phyloP scores from a whole-genome alignment of 306 rosid genomes.

The Arachis stenosperma region DNA sequence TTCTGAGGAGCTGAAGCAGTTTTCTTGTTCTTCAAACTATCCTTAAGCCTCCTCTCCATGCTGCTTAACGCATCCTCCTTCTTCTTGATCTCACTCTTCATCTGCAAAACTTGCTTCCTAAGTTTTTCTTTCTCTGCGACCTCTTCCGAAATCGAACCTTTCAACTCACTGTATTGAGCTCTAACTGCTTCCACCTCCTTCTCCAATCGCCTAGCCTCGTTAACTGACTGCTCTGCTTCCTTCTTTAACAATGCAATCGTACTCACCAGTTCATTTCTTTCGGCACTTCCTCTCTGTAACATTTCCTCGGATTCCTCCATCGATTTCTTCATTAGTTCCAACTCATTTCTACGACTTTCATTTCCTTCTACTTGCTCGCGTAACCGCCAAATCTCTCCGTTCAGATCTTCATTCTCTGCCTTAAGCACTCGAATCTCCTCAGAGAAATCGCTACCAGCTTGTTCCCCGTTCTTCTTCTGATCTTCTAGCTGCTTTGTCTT shows the following conservation, averaged over 20 bases:
- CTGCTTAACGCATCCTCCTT: constrained; percentile 59
- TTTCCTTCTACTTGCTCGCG: constrained; percentile 54
- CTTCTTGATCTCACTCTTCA: constrained; percentile 70
- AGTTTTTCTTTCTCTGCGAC: constrained; percentile 79
- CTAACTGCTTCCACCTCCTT: constrained; percentile 66
- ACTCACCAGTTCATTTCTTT: constrained; percentile 63
- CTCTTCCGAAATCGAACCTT: constrained; percentile 57
- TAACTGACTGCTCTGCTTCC: constrained; percentile 59
- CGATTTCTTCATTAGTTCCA: constrained; percentile 63
- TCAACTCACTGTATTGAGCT: constrained; percentile 62
- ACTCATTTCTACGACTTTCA: constrained; percentile 49
- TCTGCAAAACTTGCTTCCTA: constrained; percentile 61
- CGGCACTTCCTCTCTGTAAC: constrained; percentile 51
- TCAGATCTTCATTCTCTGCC: constrained; percentile 64
- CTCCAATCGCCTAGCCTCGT: constrained; percentile 48
- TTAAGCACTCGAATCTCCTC: constrained; percentile 56
- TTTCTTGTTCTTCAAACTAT: constrained; percentile 53
- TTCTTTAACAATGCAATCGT: constrained; percentile 58
- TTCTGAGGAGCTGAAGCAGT: constrained; percentile 48
- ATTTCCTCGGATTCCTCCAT: constrained; percentile 57
- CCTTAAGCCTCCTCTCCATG: constrained; percentile 67
- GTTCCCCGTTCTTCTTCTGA: constrained; percentile 55
- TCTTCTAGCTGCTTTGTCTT: constrained; percentile 64
- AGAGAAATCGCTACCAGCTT: constrained; percentile 56
- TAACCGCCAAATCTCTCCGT: constrained; percentile 47